phyloP scores from a whole-genome alignment of 768 basidiomycete species.

The Kwoniella dendrophila region DNA sequence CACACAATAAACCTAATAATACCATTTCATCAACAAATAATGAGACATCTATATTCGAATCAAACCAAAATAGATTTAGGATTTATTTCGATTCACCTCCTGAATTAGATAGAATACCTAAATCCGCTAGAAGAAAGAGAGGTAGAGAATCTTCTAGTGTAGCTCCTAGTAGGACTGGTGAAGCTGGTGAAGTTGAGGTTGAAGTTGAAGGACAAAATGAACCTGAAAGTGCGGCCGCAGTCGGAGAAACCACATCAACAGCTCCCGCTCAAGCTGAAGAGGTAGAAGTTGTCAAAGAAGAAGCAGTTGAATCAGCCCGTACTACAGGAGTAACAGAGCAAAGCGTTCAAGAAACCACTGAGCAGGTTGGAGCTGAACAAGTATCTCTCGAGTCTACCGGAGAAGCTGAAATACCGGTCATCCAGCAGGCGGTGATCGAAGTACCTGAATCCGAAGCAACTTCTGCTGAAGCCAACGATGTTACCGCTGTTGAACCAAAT shows the following conservation, averaged over 20 bases:
- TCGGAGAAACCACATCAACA: too few relatives aligned
- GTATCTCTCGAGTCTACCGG: not conserved
- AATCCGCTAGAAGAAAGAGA: constrained; percentile 41
- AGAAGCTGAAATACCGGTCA: constrained; percentile 4
- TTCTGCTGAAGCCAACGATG: not conserved
- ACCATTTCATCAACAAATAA: constrained; percentile 11
- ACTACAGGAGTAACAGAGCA: too few relatives aligned
- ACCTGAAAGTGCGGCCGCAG: not conserved
- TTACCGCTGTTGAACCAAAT: not conserved
- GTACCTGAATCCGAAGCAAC: not conserved
- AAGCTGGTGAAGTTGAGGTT: constrained; percentile 5
- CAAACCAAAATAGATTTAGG: constrained; percentile 56
- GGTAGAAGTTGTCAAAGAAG: too few relatives aligned
- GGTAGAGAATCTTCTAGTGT: constrained; percentile 43
- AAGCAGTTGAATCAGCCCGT: too few relatives aligned
- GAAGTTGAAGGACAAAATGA: constrained; percentile 7
- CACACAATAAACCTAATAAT: constrained; percentile 42
- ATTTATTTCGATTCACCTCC: constrained; percentile 59
- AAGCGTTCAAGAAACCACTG: too few relatives aligned
- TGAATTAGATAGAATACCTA: constrained; percentile 48
- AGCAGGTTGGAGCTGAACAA: not conserved
- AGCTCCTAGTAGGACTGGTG: constrained; percentile 29
- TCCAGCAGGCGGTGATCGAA: not conserved
- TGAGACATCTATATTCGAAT: constrained; percentile 31
- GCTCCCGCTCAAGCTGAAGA: too few relatives aligned